These are phyloP conservation scores for Xylariaceae sp. DNA, from an alignment of 2,329 filamentous ascomycete genomes.

Conservation along the genomic window DNA sequence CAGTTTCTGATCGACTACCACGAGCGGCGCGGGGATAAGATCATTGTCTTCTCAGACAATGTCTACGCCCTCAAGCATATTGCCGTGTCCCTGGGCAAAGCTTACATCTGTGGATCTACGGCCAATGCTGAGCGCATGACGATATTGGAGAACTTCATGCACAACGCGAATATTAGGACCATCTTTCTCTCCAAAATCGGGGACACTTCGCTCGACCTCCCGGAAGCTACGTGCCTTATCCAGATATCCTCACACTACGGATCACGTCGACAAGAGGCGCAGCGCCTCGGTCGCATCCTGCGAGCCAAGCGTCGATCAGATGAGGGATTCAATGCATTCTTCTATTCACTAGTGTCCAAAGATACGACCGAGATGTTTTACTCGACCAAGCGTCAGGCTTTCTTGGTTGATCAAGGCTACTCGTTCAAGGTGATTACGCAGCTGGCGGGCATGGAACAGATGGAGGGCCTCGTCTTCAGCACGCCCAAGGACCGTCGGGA, in stretches of 20 bases:
- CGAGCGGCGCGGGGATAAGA: slow-evolving; percentile 88
- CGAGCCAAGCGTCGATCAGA: slow-evolving; percentile 93
- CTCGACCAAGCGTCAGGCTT: slow-evolving; percentile 91
- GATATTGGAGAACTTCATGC: slow-evolving; percentile 90
- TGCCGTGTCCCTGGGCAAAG: slow-evolving; percentile 74
- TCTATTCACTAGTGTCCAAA: slow-evolving; percentile 95
- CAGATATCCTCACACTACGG: slow-evolving; percentile 98
- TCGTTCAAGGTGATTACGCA: slow-evolving; percentile 99
- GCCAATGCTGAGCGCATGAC: slow-evolving; percentile 76
- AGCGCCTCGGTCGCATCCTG: slow-evolving; percentile 85
- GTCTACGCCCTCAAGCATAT: slow-evolving; percentile 87
- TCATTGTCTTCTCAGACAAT: slow-evolving; percentile 97
- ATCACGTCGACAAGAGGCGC: slow-evolving; percentile 91
- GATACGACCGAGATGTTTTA: slow-evolving; percentile 98
- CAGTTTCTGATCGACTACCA: slow-evolving; percentile 99
- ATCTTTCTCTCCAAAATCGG: slow-evolving; percentile 97
- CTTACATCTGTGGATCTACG: slow-evolving; percentile 87
- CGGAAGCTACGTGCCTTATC: slow-evolving; percentile 92
- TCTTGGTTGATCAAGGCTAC: slow-evolving; percentile 95
- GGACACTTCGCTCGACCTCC: slow-evolving; percentile 93
- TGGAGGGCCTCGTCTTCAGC: slow-evolving; percentile 71
- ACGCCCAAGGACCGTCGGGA: slow-evolving; percentile 76
- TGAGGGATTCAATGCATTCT: slow-evolving; percentile 98
- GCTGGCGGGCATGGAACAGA: slow-evolving; percentile 80
- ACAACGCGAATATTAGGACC: slow-evolving; percentile 83